Evolutionary conservation across 257 asterid species (phyloP), one percentile per base, ranked within the genome.

Genomic region (Datura wrightii): DNA sequence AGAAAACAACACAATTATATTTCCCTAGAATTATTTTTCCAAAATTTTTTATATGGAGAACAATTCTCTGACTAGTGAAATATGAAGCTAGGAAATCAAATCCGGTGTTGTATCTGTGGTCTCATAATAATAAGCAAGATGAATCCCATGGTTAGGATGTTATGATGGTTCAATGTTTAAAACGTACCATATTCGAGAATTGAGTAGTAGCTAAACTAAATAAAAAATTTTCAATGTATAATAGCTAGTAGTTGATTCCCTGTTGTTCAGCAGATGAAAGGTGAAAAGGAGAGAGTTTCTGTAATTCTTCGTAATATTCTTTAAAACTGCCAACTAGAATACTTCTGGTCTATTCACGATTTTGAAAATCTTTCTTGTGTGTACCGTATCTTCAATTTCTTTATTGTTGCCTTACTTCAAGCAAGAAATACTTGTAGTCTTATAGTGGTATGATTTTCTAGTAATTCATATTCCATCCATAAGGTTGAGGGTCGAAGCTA

Each of bases 201-300:
- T n/a, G n/a, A n/a, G n/a, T n/a, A n/a, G n/a, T n/a, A n/a, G n/a
- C n/a, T n/a, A n/a, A n/a, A n/a, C n/a, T n/a, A n/a, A n/a, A n/a
- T n/a, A n/a, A n/a, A n/a, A n/a, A n/a, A n/a, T 19, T 72, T n/a
- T 46, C 58, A 19, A 46, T 37, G 1, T 72, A 46, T 19, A 48
- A 72, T 1, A 46, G 80, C 54, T 46, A 55, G 34, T 6, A 39
- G 79, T 70, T 71, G 79, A 69, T 42, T 71, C 79, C 53, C 53
- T 69, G 19, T 11, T 55, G 59, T 48, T 24, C 80, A 19, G 80
- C 41, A 46, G 41, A 19, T 46, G 80, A 72, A 19, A 46, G 42
- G 59, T 72, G 56, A 72, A 48, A 74, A 48, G 3, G 59, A 74
- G 19, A 19, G 60, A 56, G 63, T 56, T 16, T 56, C 31, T 18